phyloP scores from a whole-genome alignment of 1,284 basidiomycete genomes.

The Trametes pubescens region DNA sequence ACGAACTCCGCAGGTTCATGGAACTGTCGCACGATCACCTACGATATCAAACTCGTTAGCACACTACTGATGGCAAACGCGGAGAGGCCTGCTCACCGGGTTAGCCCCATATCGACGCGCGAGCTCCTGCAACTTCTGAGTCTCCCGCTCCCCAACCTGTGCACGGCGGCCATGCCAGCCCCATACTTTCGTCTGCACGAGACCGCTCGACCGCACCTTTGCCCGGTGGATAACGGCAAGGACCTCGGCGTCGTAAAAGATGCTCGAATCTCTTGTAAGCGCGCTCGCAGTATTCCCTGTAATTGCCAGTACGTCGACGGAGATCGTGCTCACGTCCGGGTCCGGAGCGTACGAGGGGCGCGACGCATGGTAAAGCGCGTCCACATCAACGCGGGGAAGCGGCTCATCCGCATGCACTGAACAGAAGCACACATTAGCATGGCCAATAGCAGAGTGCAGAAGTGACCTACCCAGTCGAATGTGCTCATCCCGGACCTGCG shows the following conservation, averaged over 20 bases:
- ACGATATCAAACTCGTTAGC: too few species aligned
- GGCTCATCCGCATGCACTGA: slow-evolving; percentile 53
- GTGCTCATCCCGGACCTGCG: slow-evolving; percentile 13
- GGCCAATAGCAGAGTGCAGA: not conserved
- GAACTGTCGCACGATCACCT: slow-evolving; percentile 64
- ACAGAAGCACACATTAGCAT: not conserved
- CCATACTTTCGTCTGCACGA: slow-evolving; percentile 76
- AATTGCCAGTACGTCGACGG: slow-evolving; percentile 73
- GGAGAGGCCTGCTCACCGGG: slow-evolving; percentile 50
- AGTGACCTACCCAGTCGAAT: slow-evolving; percentile 24
- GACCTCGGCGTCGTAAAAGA: slow-evolving; percentile 79
- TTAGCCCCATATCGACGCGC: slow-evolving; percentile 73
- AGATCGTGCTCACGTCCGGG: slow-evolving; percentile 62
- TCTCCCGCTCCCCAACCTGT: slow-evolving; percentile 61
- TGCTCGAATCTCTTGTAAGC: slow-evolving; percentile 51
- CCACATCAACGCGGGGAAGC: slow-evolving; percentile 60
- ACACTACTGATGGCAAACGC: too few species aligned
- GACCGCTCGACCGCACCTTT: slow-evolving; percentile 68
- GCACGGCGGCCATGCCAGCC: slow-evolving; percentile 71
- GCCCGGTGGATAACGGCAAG: slow-evolving; percentile 72
- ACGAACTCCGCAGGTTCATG: slow-evolving; percentile 70
- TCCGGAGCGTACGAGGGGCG: slow-evolving; percentile 41
- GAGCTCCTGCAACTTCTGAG: slow-evolving; percentile 71
- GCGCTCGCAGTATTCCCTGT: slow-evolving; percentile 55
- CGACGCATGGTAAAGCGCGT: slow-evolving; percentile 49